A percentile compares a stretch with the other conserved stretches of the same genome.
These are phyloP conservation scores for Terfezia claveryi DNA, from an alignment of 495 filamentous ascomycete species.

Conservation along the genomic window DNA sequence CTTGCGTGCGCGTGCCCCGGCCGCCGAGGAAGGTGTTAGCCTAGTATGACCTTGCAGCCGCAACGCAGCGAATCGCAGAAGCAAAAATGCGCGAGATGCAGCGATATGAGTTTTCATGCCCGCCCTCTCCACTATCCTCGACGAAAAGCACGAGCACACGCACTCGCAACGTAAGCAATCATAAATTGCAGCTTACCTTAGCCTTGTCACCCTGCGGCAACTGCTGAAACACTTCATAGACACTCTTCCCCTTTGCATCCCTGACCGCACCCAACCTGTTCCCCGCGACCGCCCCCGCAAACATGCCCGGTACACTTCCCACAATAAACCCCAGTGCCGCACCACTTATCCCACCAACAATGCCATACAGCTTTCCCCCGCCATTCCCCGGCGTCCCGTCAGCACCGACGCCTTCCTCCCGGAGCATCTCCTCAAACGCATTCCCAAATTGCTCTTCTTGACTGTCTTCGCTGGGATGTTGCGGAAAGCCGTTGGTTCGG, in stretches of 20 bases:
- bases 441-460: conserved; percentile 62
- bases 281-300: conserved; percentile 83
- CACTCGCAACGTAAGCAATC: not conserved
- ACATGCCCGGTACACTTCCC: conserved; percentile 66
- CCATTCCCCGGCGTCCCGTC: conserved; percentile 20
- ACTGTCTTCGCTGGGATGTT: conserved; percentile 13
- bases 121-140: too few species aligned
- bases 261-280: conserved; percentile 72
- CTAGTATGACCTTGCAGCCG: too few species aligned
- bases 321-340: conserved; percentile 88
- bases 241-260: conserved; percentile 82
- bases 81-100: too few species aligned
- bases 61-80: too few species aligned
- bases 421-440: conserved; percentile 95
- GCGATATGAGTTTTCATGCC: too few species aligned
- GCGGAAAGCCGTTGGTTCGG: not conserved
- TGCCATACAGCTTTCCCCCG: conserved; percentile 49
- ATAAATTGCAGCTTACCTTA: conserved; percentile 26
- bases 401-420: conserved; percentile 66
- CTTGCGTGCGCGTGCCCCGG: not conserved
- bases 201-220: conserved; percentile 61
- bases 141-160: not conserved
- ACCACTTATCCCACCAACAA: conserved; percentile 69
- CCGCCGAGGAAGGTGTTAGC: too few species aligned
- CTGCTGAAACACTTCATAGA: conserved; percentile 76